Conservation (phyloP, 2,329 filamentous ascomycete genomes). For the Fusarium graminum region DNA sequence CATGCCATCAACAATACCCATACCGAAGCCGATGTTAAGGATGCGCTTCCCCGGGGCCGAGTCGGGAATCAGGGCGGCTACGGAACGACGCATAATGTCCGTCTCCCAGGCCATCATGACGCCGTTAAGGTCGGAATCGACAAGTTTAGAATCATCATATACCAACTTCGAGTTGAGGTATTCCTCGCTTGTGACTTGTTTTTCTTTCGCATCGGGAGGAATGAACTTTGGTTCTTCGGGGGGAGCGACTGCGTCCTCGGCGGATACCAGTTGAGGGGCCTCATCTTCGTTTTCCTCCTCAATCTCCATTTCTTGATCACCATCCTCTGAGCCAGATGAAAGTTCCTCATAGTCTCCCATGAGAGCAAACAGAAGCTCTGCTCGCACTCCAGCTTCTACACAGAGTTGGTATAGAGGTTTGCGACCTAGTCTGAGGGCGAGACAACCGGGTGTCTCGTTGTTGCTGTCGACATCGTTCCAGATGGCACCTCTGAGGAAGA, state of each 20-base stretch:
- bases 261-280: slow-evolving; percentile 51
- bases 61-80: slow-evolving; percentile 71
- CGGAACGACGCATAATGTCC: slow-evolving; percentile 84
- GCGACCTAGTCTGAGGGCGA: slow-evolving; percentile 79
- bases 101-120: slow-evolving; percentile 97
- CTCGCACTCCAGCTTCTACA: slow-evolving; percentile 90
- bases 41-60: slow-evolving; percentile 70
- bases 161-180: slow-evolving; percentile 77
- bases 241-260: slow-evolving; percentile 51
- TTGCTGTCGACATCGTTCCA: slow-evolving; percentile 95
- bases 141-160: slow-evolving; percentile 74
- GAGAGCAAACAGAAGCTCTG: slow-evolving; percentile 86
- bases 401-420: slow-evolving; percentile 81
- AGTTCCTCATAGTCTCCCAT: slow-evolving; percentile 86
- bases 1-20: slow-evolving; percentile 87
- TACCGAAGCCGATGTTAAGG: slow-evolving; percentile 89
- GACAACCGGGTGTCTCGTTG: slow-evolving; percentile 91
- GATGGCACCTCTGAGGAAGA: slow-evolving; percentile 90
- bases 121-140: slow-evolving; percentile 82
- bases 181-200: slow-evolving; percentile 71
- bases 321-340: slow-evolving; percentile 66
- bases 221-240: slow-evolving; percentile 50
- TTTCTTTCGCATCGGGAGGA: slow-evolving; percentile 55
- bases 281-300: slow-evolving; percentile 59
- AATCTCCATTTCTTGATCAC: slow-evolving; percentile 63